Percentiles rank a stretch among this genome's conserved stretches.
Conservation (phyloP, 1,284 basidiomycete species). For the Fistulinella cinereoalba region DNA sequence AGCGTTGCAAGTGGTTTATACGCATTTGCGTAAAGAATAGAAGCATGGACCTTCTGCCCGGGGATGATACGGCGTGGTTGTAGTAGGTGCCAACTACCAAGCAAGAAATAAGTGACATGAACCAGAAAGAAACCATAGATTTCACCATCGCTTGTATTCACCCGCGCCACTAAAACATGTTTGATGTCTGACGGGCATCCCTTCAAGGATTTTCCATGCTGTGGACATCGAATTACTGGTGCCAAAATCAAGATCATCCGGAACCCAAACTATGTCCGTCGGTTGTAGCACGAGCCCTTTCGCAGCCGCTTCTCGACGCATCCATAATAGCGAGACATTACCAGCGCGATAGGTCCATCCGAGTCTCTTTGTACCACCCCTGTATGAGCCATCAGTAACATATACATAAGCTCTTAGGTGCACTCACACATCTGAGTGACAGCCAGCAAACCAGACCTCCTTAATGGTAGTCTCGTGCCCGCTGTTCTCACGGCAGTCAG, state of each 20-base stretch:
- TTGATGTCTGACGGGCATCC: constrained; percentile 21
- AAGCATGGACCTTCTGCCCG: constrained; percentile 32
- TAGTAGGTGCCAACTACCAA: constrained; percentile 17
- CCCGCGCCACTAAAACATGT: constrained; percentile 11
- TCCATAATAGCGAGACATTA: constrained; percentile 21
- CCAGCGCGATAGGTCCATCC: constrained; percentile 13
- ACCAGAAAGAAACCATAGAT: neutral
- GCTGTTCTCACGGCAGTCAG: too few relatives aligned
- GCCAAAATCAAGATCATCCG: constrained; percentile 13
- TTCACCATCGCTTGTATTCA: constrained; percentile 6
- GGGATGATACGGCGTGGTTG: constrained; percentile 29
- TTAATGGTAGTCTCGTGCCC: constrained; percentile 14
- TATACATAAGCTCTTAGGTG: neutral
- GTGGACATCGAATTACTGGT: constrained; percentile 18
- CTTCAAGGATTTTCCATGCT: constrained; percentile 20
- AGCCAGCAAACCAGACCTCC: constrained; percentile 30
- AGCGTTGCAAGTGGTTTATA: constrained; percentile 26
- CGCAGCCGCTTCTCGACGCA: constrained; percentile 16
- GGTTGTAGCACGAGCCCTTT: constrained; percentile 14
- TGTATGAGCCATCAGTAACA: neutral
- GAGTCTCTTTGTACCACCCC: constrained; percentile 19
- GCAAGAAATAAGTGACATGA: neutral
- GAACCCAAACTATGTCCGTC: constrained; percentile 12
- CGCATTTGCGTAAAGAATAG: constrained; percentile 24
- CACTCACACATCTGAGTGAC: constrained; percentile 31